Conservation (phyloP, 805 yeast species). For the Candida germanica region DNA sequence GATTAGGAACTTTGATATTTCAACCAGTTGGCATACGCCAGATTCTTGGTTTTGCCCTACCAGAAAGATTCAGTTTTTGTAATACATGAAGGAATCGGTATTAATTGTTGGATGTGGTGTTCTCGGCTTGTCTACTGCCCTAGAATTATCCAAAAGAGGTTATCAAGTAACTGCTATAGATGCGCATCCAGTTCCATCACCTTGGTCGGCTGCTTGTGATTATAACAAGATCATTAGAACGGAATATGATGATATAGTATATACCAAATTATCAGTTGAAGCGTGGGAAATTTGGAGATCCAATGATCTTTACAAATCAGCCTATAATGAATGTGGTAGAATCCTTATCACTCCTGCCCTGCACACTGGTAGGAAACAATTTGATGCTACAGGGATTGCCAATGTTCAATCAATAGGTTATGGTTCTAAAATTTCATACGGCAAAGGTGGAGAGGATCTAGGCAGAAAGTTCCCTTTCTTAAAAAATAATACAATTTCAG, state of each 20-base stretch:
- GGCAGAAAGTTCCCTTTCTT: conserved; percentile 19
- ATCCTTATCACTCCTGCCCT: conserved; percentile 31
- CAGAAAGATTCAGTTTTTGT: no score
- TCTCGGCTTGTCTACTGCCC: conserved; percentile 15
- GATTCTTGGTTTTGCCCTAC: no score
- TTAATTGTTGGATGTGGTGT: conserved; percentile 18
- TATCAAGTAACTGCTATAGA: conserved; percentile 15
- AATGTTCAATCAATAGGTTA: conserved; percentile 24
- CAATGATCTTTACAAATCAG: conserved; percentile 28
- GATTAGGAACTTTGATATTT: no score
- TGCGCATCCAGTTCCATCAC: conserved; percentile 40
- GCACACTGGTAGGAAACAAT: conserved; percentile 31
- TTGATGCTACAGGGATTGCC: conserved; percentile 35
- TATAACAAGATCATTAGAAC: conserved; percentile 48
- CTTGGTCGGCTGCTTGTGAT: conserved; percentile 47
- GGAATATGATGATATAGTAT: conserved; percentile 44
- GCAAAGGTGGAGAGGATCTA: conserved; percentile 24
- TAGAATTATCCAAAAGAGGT: conserved; percentile 13
- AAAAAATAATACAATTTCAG: conserved; percentile 11
- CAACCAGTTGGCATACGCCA: no score
- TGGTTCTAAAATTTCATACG: conserved; percentile 24
- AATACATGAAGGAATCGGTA: conserved; percentile 11
- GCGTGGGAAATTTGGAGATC: conserved; percentile 40
- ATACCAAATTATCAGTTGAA: conserved; percentile 43
- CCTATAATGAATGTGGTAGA: conserved; percentile 42